Evolutionary conservation across 2,329 filamentous ascomycete genomes (phyloP).

Genomic region (Pyrenochaeta sp.): DNA sequence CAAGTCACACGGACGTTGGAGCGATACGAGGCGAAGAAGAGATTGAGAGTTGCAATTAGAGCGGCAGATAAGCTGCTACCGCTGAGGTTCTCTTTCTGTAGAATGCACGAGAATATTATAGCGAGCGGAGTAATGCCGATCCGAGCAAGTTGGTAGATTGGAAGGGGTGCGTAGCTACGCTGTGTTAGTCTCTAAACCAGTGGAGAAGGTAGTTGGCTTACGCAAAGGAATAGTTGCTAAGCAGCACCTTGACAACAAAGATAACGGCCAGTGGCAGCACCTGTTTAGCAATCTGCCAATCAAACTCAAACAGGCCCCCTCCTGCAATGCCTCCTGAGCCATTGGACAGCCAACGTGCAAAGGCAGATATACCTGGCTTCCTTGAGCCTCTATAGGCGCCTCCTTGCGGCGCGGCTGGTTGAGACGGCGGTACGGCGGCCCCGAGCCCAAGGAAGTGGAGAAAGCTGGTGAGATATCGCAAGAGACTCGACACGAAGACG

Average conservation of each 20-base stretch:
- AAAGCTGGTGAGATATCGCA: constrained; percentile 54
- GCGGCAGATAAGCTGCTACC: constrained; percentile 60
- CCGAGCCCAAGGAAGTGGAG: constrained; percentile 55
- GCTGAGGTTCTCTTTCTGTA: constrained; percentile 58
- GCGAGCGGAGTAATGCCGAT: constrained; percentile 61
- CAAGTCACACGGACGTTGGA: constrained; percentile 59
- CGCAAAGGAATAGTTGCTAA: constrained; percentile 65
- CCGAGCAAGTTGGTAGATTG: constrained; percentile 62
- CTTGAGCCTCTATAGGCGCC: constrained; percentile 40
- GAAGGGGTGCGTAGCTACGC: constrained; percentile 59
- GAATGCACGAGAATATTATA: constrained; percentile 58
- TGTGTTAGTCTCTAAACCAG: constrained; percentile 12
- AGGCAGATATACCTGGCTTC: constrained; percentile 30
- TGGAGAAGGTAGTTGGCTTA: constrained; percentile 34
- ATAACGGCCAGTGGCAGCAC: constrained; percentile 60
- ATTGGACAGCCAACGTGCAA: constrained; percentile 49
- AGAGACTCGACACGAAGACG: constrained; percentile 57
- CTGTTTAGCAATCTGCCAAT: constrained; percentile 56
- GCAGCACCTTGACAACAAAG: constrained; percentile 59
- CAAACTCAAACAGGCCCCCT: constrained; percentile 64
- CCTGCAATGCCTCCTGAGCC: constrained; percentile 61
- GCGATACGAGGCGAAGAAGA: constrained; percentile 59
- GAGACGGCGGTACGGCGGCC: constrained; percentile 56
- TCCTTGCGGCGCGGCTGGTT: constrained; percentile 43
- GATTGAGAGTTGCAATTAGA: constrained; percentile 60